These are phyloP conservation scores for Thecaphora frezii DNA, from an alignment of 1,284 basidiomycete species.

Conservation along the genomic window DNA sequence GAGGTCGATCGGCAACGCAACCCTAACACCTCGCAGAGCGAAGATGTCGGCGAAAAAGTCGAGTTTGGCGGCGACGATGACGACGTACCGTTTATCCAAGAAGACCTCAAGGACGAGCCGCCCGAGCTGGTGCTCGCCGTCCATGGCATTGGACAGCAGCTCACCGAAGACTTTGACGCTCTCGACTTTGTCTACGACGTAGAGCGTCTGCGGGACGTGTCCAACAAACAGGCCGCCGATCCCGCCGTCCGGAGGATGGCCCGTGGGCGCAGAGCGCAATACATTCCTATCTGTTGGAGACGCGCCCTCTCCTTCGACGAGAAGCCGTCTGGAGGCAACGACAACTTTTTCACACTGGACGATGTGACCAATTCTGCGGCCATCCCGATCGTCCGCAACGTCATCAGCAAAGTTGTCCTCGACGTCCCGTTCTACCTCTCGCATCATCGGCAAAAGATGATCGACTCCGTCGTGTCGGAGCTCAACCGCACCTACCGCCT, in stretches of 20 bases:
- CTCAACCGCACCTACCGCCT: slow-evolving; percentile 62
- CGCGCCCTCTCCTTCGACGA: slow-evolving; percentile 60
- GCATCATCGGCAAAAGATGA: slow-evolving; percentile 62
- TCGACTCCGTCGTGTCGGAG: slow-evolving; percentile 61
- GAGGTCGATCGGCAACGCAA: slow-evolving; percentile 24
- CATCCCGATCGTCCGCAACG: slow-evolving; percentile 42
- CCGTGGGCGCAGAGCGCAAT: slow-evolving; percentile 61
- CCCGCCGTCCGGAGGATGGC: slow-evolving; percentile 32
- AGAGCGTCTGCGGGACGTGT: slow-evolving; percentile 40
- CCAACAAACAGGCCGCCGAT: slow-evolving; percentile 30
- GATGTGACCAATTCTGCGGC: slow-evolving; percentile 52
- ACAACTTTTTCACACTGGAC: slow-evolving; percentile 60
- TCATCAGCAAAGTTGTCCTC: slow-evolving; percentile 60
- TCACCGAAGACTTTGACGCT: slow-evolving; percentile 41
- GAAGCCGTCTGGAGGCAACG: slow-evolving; percentile 54
- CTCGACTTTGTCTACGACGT: slow-evolving; percentile 54
- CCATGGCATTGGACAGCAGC: slow-evolving; percentile 54
- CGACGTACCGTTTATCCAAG: slow-evolving; percentile 9
- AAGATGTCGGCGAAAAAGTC: background rate
- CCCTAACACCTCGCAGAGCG: background rate
- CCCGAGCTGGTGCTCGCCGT: slow-evolving; percentile 46
- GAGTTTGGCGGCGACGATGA: slow-evolving; percentile 4
- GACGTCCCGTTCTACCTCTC: slow-evolving; percentile 62
- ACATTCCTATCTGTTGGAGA: slow-evolving; percentile 66
- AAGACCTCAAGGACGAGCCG: slow-evolving; percentile 44